These are phyloP conservation scores for Coccinonectria pachysandricola DNA, from an alignment of 2,329 filamentous ascomycete genomes.

Conservation along the genomic window DNA sequence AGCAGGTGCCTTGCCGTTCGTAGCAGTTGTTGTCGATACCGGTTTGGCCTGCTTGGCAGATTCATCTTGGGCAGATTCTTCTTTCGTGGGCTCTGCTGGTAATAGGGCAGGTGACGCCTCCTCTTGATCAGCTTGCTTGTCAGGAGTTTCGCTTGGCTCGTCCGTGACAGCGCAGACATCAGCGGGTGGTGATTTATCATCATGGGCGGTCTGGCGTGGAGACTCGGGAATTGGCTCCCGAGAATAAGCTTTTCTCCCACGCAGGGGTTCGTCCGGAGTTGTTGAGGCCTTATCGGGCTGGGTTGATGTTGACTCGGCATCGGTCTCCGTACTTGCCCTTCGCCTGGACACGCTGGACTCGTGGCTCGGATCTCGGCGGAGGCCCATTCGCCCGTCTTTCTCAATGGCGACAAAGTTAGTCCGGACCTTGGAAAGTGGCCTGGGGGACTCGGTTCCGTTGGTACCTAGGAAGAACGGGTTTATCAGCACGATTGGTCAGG, in stretches of 20 bases:
- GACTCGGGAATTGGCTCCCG: slow-evolving; percentile 34
- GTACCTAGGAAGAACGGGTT: slow-evolving; percentile 15
- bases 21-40: slow-evolving; percentile 3
- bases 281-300: slow-evolving; percentile 27
- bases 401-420: slow-evolving; percentile 68
- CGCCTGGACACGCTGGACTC: slow-evolving; percentile 29
- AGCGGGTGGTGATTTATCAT: slow-evolving; percentile 6
- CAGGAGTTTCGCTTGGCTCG: slow-evolving; percentile 28
- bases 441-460: slow-evolving; percentile 39
- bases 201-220: slow-evolving; percentile 20
- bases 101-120: slow-evolving; percentile 19
- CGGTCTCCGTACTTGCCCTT: slow-evolving; percentile 26
- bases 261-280: slow-evolving; percentile 17
- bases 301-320: slow-evolving; percentile 23
- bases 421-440: slow-evolving; percentile 64
- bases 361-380: slow-evolving; percentile 31
- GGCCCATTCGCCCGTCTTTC: slow-evolving; percentile 47
- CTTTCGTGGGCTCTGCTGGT: slow-evolving; percentile 3
- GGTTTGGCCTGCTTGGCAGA: slow-evolving; percentile 9
- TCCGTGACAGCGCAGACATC: slow-evolving; percentile 19
- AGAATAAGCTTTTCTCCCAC: slow-evolving; percentile 15
- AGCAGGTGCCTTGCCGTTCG: slow-evolving; percentile 17
- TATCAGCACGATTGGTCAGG: slow-evolving; percentile 14
- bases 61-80: slow-evolving; percentile 7
- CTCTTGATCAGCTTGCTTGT: slow-evolving; percentile 31